These are phyloP conservation scores for Pseudisothecium myosuroides DNA, from an alignment of 225 moss, liverwort and hornwort genomes.

Conservation along the genomic window DNA sequence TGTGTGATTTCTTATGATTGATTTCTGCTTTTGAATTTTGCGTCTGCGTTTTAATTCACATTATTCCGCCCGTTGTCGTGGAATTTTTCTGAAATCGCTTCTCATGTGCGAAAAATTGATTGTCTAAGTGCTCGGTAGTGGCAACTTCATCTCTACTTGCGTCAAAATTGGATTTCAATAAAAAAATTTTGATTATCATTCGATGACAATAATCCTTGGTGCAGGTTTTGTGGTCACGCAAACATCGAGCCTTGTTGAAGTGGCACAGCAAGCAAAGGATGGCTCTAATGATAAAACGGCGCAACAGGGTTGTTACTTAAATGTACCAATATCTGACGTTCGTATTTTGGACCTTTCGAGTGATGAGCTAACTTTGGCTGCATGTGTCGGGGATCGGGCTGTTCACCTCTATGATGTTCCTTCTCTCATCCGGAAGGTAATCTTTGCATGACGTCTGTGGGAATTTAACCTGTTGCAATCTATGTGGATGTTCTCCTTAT, in stretches of 20 bases:
- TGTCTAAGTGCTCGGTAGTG: background rate
- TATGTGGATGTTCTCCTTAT: background rate
- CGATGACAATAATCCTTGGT: background rate
- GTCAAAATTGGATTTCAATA: too few species aligned
- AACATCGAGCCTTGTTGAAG: constrained; percentile 54
- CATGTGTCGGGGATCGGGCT: constrained; percentile 41
- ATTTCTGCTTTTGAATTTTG: background rate
- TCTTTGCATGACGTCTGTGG: background rate
- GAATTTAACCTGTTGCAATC: background rate
- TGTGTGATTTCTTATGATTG: too few species aligned
- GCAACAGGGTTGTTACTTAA: constrained; percentile 31
- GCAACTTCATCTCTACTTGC: background rate
- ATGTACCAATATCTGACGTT: constrained; percentile 38
- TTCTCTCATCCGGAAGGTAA: constrained; percentile 70
- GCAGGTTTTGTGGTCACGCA: constrained; percentile 79
- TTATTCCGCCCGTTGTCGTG: background rate
- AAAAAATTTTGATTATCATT: background rate
- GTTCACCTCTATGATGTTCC: constrained; percentile 69
- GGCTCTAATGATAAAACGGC: constrained; percentile 33
- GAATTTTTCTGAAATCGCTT: background rate
- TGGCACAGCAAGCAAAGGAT: constrained; percentile 47
- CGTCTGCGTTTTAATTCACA: background rate
- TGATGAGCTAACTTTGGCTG: constrained; percentile 84
- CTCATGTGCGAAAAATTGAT: background rate
- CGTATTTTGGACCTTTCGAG: constrained; percentile 59